Evolutionary conservation across 352 stramenopile species (phyloP), one percentile per base, ranked within the genome.

Genomic region (Phytophthora agathidicida): DNA sequence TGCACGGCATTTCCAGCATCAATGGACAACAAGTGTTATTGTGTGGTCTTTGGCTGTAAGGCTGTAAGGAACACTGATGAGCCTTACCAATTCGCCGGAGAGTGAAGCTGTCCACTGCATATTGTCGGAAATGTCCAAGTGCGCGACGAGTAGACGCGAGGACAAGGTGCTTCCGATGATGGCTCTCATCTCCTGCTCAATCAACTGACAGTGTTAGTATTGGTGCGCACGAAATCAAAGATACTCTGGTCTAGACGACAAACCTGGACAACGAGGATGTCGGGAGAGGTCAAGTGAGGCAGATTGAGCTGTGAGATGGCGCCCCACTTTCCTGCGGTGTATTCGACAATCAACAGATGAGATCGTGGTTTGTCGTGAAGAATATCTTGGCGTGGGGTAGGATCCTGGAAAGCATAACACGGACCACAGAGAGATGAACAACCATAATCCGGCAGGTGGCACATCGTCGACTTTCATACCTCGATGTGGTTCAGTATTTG

Each of bases 241-340:
- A 32, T 3, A 16, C 1, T n/a, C n/a, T n/a, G 16, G 14, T 7
- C 13, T 28, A n/a, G 28, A 10, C 2, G 30, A 23, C 23, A 7
- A 60, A 84, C 78, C 78, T 86, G 73, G 5, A 81, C 52, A 50
- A 73, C 38, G 2, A 88, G 39, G 7, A 82, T 27, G 19, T 82
- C 66, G 11, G 72, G 69, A 10, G 66, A 70, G 6, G 72, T 54
- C 22, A 82, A 46, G 36, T 71, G 45, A 13, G 66, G 57, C 5
- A 82, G 23, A 24, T 66, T 50, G 5, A 75, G 17, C 26, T 39
- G 61, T 28, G 23, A 63, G 14, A 46, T 41, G 7, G 75, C n/a
- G 13, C 22, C 35, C 72, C 69, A 82, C 24, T 56, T 28, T 1
- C 28, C 31, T 3, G 37, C 33, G 4, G 71, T 60, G 43, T 20